Evolutionary conservation across 2,329 filamentous ascomycete species (phyloP), one percentile per base, ranked within the genome.

Genomic region (Epichloe festucae): DNA sequence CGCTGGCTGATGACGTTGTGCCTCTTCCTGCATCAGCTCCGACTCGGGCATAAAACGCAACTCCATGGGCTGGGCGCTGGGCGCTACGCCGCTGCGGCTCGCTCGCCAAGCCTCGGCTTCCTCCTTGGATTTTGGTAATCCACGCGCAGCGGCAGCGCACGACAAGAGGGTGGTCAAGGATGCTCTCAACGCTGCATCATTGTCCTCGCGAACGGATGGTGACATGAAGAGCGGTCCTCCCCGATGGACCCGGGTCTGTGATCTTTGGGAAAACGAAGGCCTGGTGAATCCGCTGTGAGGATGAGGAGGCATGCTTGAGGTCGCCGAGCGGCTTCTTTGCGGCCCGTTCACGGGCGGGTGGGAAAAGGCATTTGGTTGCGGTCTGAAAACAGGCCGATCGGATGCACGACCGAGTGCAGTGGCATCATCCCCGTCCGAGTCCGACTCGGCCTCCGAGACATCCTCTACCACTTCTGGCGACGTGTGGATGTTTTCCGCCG

Each of bases 161-260:
- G 91, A 96, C 12, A 98, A 79, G 12, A 98, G 77, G 0, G 93
- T 97, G 1, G 89, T 95, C n/a, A 98, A 76, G 47, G 89, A 95
- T 19, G 93, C 89, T 36, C 93, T 84, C 11, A 98, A 76, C 2
- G 89, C 93, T 34, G 89, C 93, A 60, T 98, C 93, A 60, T 97
- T 90, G 60, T 97, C 89, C 46, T 87, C 84, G 59, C 89, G 87
- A 60, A 87, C 81, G 3, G 81, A 79, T 1, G 87, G 84, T 0
- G 85, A 84, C 63, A 88, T 79, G 64, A 86, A 80, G 65, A 82
- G 85, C 56, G 76, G 68, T 49, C 72, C 62, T 43, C 63, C 67
- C 43, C 68, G 78, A 55, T 73, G 68, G 40, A 70, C 62, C 44
- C 74, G 69, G 10, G 70, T 69, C 54, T 74, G 71, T 15, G 75